Evolutionary conservation across 305 asterid species (phyloP).

Genomic region (Vinca major): DNA sequence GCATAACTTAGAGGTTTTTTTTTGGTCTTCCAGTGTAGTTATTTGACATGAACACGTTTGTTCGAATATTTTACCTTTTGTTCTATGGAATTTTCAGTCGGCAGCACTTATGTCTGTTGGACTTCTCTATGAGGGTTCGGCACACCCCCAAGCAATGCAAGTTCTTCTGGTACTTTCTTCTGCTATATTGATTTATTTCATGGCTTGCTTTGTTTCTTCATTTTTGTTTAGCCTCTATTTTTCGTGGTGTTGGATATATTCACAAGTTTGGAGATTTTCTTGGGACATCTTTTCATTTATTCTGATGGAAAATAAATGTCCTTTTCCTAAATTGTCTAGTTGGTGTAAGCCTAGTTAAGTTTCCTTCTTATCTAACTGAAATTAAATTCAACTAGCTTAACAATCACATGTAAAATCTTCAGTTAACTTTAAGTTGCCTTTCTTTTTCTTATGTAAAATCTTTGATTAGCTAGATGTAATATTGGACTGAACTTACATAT

Average conservation of each 20-base stretch:
- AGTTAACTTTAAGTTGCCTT: background rate
- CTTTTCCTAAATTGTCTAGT: background rate
- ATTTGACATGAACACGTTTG: background rate
- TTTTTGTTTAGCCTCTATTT: background rate
- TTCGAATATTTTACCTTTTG: background rate
- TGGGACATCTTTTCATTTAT: background rate
- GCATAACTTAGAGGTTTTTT: background rate
- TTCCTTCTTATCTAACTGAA: background rate
- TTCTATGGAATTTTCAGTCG: constrained; percentile 40
- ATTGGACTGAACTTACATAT: background rate
- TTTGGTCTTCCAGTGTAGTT: background rate
- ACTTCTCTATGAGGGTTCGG: constrained; percentile 93
- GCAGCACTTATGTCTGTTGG: constrained; percentile 92
- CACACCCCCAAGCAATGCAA: constrained; percentile 95
- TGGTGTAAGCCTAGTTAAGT: background rate
- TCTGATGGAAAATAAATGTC: background rate
- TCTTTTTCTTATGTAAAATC: background rate
- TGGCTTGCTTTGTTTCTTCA: background rate
- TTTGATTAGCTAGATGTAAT: too few relatives aligned
- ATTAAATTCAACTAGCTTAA: background rate
- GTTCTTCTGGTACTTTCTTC: constrained; percentile 69
- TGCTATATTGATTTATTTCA: constrained; percentile 6
- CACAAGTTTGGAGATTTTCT: background rate
- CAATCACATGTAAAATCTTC: background rate
- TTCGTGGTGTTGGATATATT: background rate